Evolutionary conservation across 2,329 filamentous ascomycete genomes (phyloP), one percentile per base, ranked within the genome.

Genomic region (Diaporthe ampelina): DNA sequence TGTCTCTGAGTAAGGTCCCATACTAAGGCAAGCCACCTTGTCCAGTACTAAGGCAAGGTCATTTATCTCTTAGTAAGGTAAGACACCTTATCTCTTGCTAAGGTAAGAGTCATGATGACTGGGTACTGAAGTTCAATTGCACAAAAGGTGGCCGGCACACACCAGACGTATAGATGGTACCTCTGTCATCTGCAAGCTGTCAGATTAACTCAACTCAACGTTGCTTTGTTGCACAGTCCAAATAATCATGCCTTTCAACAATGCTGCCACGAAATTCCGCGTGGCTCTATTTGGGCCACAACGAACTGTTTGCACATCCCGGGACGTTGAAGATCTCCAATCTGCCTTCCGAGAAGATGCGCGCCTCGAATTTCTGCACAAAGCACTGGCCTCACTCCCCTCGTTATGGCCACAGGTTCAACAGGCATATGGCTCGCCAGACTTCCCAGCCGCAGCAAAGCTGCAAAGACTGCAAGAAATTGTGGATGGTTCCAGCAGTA

Each of bases 221-320:
- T 19, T 65, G 43, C 35, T 17, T 65, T 65, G 61, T 65, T 15
- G 61, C 10, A 50, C 50, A 48, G 2, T 50, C 26, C 26, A 65
- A 50, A 24, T 21, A 1, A 65, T 52, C 43, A 67, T 67, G 61
- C 21, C 61, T 50, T 67, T 67, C 61, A 67, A 67, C 61, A 67
- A 67, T n/a, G 43, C 45, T 67, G 13, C 45, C 29, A 48, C 19
- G 6, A 29, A 50, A 29, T 37, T 52, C 35, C 29, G 11, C 19
- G 61, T 67, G 26, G 61, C 45, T 19, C 43, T 67, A 50, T 67
- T 67, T 67, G 61, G 61, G 29, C 61, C 61, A 52, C 61, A 67
- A 52, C 35, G 29, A 37, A 67, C 61, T 35, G 11, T 7, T 52
- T 67, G 43, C 29, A 67, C 61, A 67, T 9, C 19, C 11, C 61